These are phyloP conservation scores for Aaosphaeria pasadenensis DNA, from an alignment of 2,329 filamentous ascomycete species.

Conservation along the genomic window DNA sequence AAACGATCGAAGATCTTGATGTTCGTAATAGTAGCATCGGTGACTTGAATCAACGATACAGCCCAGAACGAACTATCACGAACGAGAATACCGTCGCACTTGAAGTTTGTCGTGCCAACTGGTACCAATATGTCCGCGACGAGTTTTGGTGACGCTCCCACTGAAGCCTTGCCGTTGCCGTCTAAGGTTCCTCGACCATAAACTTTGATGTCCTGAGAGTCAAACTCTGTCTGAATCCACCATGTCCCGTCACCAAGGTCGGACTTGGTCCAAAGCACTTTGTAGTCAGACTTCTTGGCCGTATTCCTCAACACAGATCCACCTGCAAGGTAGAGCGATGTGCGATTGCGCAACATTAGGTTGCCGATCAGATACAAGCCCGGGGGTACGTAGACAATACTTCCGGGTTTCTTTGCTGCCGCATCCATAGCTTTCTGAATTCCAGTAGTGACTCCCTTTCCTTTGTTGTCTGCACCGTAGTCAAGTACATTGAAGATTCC, in stretches of 20 bases:
- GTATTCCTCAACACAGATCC: constrained; percentile 5
- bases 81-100: constrained; percentile 4
- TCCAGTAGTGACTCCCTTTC: constrained; percentile 2
- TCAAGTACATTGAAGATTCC: constrained; percentile 5
- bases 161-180: background rate
- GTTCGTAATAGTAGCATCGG: constrained; percentile 2
- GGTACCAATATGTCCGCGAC: constrained; percentile 2
- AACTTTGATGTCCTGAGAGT: constrained; percentile 6
- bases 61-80: constrained; percentile 6
- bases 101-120: constrained; percentile 6
- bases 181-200: constrained; percentile 6
- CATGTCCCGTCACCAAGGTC: constrained; percentile 9
- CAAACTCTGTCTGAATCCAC: constrained; percentile 6
- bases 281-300: constrained; percentile 4
- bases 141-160: background rate
- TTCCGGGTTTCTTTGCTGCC: constrained; percentile 2
- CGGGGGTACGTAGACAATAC: constrained; percentile 6
- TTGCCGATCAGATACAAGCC: constrained; percentile 6
- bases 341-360: constrained; percentile 2
- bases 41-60: constrained; percentile 1
- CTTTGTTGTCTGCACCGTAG: constrained; percentile 5
- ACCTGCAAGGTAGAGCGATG: constrained; percentile 4
- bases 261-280: constrained; percentile 4
- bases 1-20: constrained; percentile 5
- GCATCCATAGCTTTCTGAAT: constrained; percentile 7